Base-by-base conservation (phyloP, 1,284 basidiomycete species). In the Ceratobasidium sp. region DNA sequence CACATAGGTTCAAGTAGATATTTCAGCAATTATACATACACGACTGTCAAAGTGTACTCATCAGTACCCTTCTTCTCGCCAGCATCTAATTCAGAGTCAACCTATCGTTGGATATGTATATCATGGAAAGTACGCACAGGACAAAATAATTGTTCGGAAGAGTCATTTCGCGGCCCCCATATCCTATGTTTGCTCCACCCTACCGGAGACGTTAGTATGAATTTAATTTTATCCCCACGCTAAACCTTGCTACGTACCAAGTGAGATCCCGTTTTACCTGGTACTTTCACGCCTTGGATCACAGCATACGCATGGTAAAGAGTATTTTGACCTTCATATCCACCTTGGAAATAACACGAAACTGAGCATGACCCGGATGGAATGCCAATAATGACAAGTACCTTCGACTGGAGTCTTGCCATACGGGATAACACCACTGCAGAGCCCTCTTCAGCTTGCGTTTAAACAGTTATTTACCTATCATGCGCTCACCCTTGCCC, bases 251-350 rank as follows among this genome's bases (percentile, higher is more conserved):
- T 33, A 33, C 33, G 33, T 67, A 69, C 77, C 61, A 78, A 33
- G 49, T 78, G 77, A 20, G 71, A 28, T 6, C 61, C 77, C 12
- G 71, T 76, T 51, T 78, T 78, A 1, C 77, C 77, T 13, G 77
- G 77, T 18, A 78, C 77, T 33, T 72, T 72, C 15, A 55, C 42
- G 5, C 77, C 77, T 9, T 72, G 20, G 23, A 75, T 49, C 15
- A 46, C 77, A 18, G 53, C 71, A 33, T 73, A 64, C 13, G 77
- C 77, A 42, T 78, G 77, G 55, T 78, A 75, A 9, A 78, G 63
- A 10, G 69, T 58, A 28, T 76, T 40, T 42, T 64, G 69, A 12
- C 55, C 63, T 55, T 78, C 77, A 49, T 78, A 78, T 28, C 77
- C 77, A 23, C 77, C 77, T 66, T 33, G 33, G 26, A 53, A 40